A percentile compares a stretch with the other conserved stretches of the same genome.
phyloP scores from a whole-genome alignment of 2,329 filamentous ascomycete species.

The Cyanodermella asteris region DNA sequence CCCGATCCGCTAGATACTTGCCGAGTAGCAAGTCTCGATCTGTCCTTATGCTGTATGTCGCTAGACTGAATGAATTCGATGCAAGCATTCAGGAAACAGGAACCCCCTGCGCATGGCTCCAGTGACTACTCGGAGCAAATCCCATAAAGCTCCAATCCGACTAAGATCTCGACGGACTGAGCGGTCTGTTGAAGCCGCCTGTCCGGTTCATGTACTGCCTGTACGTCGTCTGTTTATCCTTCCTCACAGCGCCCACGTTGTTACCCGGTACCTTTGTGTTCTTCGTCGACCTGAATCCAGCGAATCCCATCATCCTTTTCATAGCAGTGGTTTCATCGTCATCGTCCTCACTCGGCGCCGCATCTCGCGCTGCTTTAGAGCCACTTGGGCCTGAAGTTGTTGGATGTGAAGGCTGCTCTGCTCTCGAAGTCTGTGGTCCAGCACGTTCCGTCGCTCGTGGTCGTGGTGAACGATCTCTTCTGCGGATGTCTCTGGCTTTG shows the following conservation, averaged over 20 bases:
- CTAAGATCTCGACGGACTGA: slow-evolving; percentile 19
- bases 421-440: not conserved
- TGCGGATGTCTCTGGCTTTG: slow-evolving; percentile 4
- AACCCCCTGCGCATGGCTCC: too few species aligned
- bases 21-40: too few species aligned
- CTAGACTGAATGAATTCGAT: too few species aligned
- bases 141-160: not conserved
- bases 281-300: slow-evolving; percentile 67
- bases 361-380: slow-evolving; percentile 8
- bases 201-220: slow-evolving; percentile 69
- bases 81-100: too few species aligned
- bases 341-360: slow-evolving; percentile 5
- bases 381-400: slow-evolving; percentile 1
- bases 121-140: too few species aligned
- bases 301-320: slow-evolving; percentile 77
- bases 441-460: slow-evolving; percentile 2
- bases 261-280: slow-evolving; percentile 77
- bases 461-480: slow-evolving; percentile 3
- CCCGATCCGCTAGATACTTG: too few species aligned
- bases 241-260: slow-evolving; percentile 57
- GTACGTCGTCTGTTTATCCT: slow-evolving; percentile 88
- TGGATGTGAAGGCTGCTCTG: slow-evolving; percentile 2
- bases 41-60: too few species aligned
- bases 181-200: slow-evolving; percentile 27
- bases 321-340: slow-evolving; percentile 54